Evolutionary conservation across 306 rosid species (phyloP), one percentile per base, ranked within the genome.

Genomic region (Cicer cuneatum): DNA sequence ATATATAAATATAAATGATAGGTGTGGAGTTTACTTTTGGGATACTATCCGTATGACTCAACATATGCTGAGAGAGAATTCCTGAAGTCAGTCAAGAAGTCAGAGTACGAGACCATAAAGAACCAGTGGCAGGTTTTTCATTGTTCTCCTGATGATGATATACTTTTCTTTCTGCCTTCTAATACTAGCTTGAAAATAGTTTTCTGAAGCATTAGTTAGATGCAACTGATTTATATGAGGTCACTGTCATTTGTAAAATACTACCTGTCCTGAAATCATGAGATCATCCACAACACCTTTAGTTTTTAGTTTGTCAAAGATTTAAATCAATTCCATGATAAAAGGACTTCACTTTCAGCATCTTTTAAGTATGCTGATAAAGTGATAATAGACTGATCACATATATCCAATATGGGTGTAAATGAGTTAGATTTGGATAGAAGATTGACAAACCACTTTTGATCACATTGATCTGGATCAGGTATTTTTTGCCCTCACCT

Each of bases 1-100:
- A 66, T 72, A 62, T 74, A 43, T 37, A 66, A 76, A 69, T 71
- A 47, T 35, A 16, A 72, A 81, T 51, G 41, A 57, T 80, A 95
- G 99, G 90, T 89, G 40, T 95, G 99, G 99, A 85, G 96, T 43
- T 81, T 92, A 69, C 84, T 95, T 88, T 81, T 95, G 96, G 99
- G 90, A 81, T 89, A 89, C 81, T 80, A 90, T 73, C 75, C 89
- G 1, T 92, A 80, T 84, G 88, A 90, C 81, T 95, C 99, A 72
- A 95, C 98, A 43, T 90, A 90, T 81, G 99, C 98, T 15, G 99
- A 92, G 88, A 92, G 98, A 86, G 92, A 90, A 80, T 87, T 77
- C 83, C 87, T 85, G 75, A 83, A 75, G 80, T 81, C 96, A 11
- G 63, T 89, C 38, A 89, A 87, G 81, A 90, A 84, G 88, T 84